Base-by-base conservation (phyloP, 2,329 filamentous ascomycete species). In the Aspergillus thermomutatus region DNA sequence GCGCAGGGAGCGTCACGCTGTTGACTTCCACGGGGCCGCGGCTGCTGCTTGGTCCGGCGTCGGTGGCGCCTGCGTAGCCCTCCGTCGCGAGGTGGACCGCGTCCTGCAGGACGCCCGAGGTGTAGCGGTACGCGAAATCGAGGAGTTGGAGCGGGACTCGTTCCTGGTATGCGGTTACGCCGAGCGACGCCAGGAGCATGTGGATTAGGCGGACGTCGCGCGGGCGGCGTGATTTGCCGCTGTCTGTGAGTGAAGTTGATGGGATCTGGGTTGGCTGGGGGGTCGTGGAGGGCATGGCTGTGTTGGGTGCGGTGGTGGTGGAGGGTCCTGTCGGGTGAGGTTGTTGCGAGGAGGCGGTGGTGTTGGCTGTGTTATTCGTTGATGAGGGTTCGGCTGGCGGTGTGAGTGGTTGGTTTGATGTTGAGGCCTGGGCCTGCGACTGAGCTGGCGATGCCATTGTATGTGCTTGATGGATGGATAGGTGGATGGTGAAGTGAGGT, bases 121-220 rank as follows among this genome's bases (percentile, higher is more conserved):
- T 82, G 67, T 83, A 83, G 54, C 80, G 76, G 71, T 81, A 80
- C 50, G 78, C 79, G 61, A 81, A 81, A 60, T 81, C 79, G 66
- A 81, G 77, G 41, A 81, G 75, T 62, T 81, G 79, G 3, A 81
- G 71, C 1, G 79, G 79, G 0, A 81, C 78, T n/a, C 79, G 77
- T 62, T 81, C 79, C 69, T 81, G 79, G 66, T 81, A 81, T 14
- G 78, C 72, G 17, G 72, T 77, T 47, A 81, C 77, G 40, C 79
- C 79, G 25, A 78, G 73, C 1, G 77, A 77, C 53, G 77, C 75
- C 49, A 81, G 77, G 45, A 81, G 72, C 68, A 81, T 79, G 60
- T 81, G 79, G 49, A 81, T 76, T 52, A 81, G 69, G 23, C 79
- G 78, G 46, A 79, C 77, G 63, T 81, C 79, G 61, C 79, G 77